Evolutionary conservation across 495 filamentous ascomycete genomes (phyloP), one percentile per base, ranked within the genome.

Genomic region (Sporormia fimetaria): DNA sequence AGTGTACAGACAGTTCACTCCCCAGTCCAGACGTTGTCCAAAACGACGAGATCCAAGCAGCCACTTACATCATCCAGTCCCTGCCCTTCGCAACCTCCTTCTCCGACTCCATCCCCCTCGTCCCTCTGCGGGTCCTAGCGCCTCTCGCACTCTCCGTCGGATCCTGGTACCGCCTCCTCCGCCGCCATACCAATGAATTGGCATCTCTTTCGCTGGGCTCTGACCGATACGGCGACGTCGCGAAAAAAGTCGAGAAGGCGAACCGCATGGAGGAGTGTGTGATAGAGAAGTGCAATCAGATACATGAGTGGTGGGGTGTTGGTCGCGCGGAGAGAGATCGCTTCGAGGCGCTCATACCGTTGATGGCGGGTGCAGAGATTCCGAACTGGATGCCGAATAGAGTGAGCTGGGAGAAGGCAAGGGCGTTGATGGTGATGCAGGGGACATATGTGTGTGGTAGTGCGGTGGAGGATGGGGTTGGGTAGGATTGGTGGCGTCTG

Each of bases 251-350:
- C 7, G 30, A 33, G 30, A 31, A 32, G 26, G 40, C 40, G 4
- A 8, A 14, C 6, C 3, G 40, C 12, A 42, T 42, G 29, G 10
- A 34, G 22, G 21, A 25, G 7, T 42, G 40, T 29, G 21, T 42
- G 12, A 21, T 34, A 4, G 29, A 42, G n/a, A 2, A 15, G n/a
- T 9, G 24, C 2, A 34, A 42, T 15, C 4, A 22, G 1, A 33
- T 42, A n/a, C 40, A 42, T 31, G 21, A 25, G 1, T 4, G n/a
- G 3, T 42, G 40, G 40, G 21, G 26, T 14, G 3, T 42, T 3
- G 25, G n/a, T 5, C 6, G 26, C 2, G 5, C 25, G 4, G 17
- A 24, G 7, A 3, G 11, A 21, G 8, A 30, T 10, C 7, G 4
- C 16, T 6, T 40, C 10, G 3, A 40, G n/a, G 12, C 9, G 1